Evolutionary conservation across 2,329 filamentous ascomycete species (phyloP).

Genomic region (Calonectria fujianensis): DNA sequence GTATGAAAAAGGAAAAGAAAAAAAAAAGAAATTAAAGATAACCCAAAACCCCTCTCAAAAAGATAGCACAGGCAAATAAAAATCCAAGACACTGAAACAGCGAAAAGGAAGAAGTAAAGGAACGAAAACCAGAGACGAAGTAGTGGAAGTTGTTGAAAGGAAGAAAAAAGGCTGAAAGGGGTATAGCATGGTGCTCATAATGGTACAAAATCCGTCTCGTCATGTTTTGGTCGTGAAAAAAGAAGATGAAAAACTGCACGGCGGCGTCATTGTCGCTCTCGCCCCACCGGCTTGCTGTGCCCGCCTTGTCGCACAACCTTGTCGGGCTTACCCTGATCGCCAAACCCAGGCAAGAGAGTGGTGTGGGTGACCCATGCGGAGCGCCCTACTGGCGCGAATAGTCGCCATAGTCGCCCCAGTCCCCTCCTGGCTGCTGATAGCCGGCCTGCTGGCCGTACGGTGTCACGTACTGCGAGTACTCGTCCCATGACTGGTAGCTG

Average conservation of each 20-base stretch:
- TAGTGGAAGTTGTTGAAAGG: neutral
- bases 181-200: conserved; percentile 27
- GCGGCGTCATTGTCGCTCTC: conserved; percentile 17
- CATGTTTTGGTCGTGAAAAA: conserved; percentile 21
- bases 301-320: neutral
- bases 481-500: conserved; percentile 47
- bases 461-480: conserved; percentile 47
- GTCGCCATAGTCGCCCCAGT: conserved; percentile 49
- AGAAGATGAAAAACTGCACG: neutral
- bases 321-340: conserved; percentile 5
- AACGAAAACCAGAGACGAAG: neutral
- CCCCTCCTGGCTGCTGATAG: conserved; percentile 38
- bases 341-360: neutral
- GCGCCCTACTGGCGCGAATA: conserved; percentile 50
- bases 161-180: conserved; percentile 20
- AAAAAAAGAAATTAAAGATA: neutral
- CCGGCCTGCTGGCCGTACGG: conserved; percentile 48
- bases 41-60: neutral
- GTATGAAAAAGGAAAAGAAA: neutral
- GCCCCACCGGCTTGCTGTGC: neutral
- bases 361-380: conserved; percentile 44
- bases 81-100: neutral
- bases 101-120: conserved; percentile 11
- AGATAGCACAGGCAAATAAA: neutral
- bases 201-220: conserved; percentile 27